A percentile compares a stretch with the other conserved stretches of the same genome.
Evolutionary conservation across 768 basidiomycete genomes (phyloP).

Genomic region (Psilocybe cyanescens): DNA sequence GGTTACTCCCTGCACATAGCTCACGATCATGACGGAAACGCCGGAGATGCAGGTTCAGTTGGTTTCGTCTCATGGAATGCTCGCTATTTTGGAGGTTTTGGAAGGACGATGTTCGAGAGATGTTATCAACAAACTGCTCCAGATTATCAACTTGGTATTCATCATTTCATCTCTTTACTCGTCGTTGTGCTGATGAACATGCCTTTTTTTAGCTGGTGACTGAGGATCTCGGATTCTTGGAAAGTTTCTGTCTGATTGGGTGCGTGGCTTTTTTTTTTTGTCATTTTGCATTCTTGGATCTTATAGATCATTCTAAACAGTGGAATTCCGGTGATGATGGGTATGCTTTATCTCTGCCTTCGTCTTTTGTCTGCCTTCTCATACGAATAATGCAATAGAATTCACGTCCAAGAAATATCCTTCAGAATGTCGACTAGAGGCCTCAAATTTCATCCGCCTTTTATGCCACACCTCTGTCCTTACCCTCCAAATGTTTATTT

Average conservation of each 20-base stretch:
- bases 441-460: slow-evolving; percentile 91
- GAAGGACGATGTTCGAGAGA: slow-evolving; percentile 88
- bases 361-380: not conserved
- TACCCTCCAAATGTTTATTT: slow-evolving; percentile 43
- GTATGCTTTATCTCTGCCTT: slow-evolving; percentile 39
- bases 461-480: slow-evolving; percentile 92
- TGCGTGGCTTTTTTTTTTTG: slow-evolving; percentile 29
- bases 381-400: slow-evolving; percentile 42
- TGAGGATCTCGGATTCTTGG: slow-evolving; percentile 82
- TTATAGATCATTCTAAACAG: slow-evolving; percentile 36
- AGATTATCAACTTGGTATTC: slow-evolving; percentile 84
- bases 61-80: slow-evolving; percentile 92
- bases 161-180: not conserved
- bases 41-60: slow-evolving; percentile 89
- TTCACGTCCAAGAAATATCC: slow-evolving; percentile 96
- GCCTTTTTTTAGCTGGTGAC: slow-evolving; percentile 56
- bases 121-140: slow-evolving; percentile 81
- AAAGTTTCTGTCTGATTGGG: slow-evolving; percentile 95
- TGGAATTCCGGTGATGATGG: slow-evolving; percentile 96
- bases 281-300: not conserved
- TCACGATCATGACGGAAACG: slow-evolving; percentile 73
- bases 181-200: slow-evolving; percentile 24
- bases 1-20: slow-evolving; percentile 42
- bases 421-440: slow-evolving; percentile 91
- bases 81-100: slow-evolving; percentile 91